A percentile compares a stretch with the other conserved stretches of the same genome.
phyloP scores from a whole-genome alignment of 2,329 filamentous ascomycete species.

The Colletotrichum sp. region DNA sequence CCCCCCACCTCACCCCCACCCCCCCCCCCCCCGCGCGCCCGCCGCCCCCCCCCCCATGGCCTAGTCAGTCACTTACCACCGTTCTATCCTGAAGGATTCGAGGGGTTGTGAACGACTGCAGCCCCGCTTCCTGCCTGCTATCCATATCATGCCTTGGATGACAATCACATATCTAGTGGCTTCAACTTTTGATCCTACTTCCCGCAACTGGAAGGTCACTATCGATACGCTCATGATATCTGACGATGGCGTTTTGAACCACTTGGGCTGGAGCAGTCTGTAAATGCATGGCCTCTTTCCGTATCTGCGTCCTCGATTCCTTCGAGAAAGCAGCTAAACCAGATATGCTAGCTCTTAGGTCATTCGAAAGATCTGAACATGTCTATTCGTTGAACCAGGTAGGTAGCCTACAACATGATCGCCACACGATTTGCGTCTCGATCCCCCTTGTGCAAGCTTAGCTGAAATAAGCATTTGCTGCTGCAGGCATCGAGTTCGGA shows the following conservation, averaged over 20 bases:
- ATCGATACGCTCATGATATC: not conserved
- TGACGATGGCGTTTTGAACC: not conserved
- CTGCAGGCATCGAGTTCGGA: not conserved
- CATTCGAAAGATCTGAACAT: not conserved
- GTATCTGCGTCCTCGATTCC: not conserved
- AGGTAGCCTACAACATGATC: not conserved
- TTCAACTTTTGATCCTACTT: not conserved
- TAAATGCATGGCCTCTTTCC: not conserved
- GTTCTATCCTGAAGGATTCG: not conserved
- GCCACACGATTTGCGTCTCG: not conserved
- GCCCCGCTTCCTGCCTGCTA: not conserved
- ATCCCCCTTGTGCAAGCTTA: not conserved
- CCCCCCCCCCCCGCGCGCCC: too few relatives aligned
- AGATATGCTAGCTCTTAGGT: not conserved
- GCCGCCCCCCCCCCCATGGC: too few relatives aligned
- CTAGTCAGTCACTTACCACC: not conserved
- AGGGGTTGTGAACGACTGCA: not conserved
- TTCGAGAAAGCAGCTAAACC: not conserved
- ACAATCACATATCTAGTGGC: not conserved
- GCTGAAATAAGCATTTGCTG: not conserved
- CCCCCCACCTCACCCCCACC: too few relatives aligned
- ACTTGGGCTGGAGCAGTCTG: not conserved
- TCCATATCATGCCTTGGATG: not conserved
- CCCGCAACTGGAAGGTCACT: conserved; percentile 9
- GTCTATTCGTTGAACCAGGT: not conserved